Percentiles rank a stretch among this genome's conserved stretches.
Conservation (phyloP, 176 grass and related monocot species). For the Carex myosuroides region DNA sequence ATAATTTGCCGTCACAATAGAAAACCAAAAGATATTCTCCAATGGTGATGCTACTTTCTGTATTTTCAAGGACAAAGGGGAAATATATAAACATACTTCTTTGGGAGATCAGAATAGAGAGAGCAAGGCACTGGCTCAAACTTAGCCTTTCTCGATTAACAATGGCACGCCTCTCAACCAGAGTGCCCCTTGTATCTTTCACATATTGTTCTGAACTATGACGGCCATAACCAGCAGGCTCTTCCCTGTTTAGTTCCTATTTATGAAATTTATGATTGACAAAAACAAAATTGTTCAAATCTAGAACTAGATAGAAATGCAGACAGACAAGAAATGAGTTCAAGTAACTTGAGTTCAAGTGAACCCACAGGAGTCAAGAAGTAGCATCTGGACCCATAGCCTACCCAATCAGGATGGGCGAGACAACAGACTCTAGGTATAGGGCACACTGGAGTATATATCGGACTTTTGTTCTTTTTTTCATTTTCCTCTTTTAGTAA, state of each 20-base stretch:
- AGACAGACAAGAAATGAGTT: neutral
- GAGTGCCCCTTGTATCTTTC: constrained; percentile 80
- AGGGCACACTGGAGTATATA: neutral
- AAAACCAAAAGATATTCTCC: constrained; percentile 4
- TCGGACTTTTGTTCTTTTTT: neutral
- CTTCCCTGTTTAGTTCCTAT: constrained; percentile 78
- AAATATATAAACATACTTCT: constrained; percentile 50
- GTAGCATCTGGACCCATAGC: neutral
- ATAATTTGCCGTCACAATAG: neutral
- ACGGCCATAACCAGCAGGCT: constrained; percentile 63
- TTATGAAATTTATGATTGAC: constrained; percentile 8
- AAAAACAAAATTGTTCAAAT: constrained; percentile 2
- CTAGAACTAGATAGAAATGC: neutral
- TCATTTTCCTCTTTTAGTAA: neutral
- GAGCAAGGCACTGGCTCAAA: constrained; percentile 90
- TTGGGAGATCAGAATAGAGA: constrained; percentile 62
- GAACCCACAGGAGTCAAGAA: neutral
- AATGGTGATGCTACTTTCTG: neutral
- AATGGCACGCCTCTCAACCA: constrained; percentile 78
- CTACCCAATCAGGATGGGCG: neutral
- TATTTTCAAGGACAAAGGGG: neutral
- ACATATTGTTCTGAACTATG: constrained; percentile 72
- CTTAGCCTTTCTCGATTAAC: constrained; percentile 81
- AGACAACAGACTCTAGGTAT: neutral
- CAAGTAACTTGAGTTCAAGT: neutral